Conservation (phyloP, 148 eudicot species). For the Dianthus caryophyllus region DNA sequence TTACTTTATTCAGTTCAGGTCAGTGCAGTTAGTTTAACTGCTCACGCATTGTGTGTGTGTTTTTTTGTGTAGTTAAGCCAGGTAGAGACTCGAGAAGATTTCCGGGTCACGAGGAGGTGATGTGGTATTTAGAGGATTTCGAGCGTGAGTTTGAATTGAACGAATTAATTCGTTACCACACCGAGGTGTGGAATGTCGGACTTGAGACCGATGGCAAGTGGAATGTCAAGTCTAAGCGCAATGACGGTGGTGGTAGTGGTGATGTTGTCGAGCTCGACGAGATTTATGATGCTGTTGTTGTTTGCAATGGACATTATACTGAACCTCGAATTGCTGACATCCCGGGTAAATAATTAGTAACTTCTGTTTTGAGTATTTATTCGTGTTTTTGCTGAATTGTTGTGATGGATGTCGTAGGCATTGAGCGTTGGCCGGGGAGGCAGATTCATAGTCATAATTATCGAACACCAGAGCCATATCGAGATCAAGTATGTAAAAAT, state of each 20-base stretch:
- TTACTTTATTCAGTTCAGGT: too few relatives aligned
- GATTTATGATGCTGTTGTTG: conserved; percentile 83
- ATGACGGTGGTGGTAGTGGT: conserved; percentile 20
- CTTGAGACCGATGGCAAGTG: conserved; percentile 50
- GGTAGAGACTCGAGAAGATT: conserved; percentile 70
- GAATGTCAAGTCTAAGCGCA: conserved; percentile 40
- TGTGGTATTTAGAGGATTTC: conserved; percentile 74
- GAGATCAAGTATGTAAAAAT: conserved; percentile 62
- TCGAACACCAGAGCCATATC: conserved; percentile 71
- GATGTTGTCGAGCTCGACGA: conserved; percentile 40
- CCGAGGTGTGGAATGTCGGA: conserved; percentile 55
- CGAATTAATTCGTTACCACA: conserved; percentile 55
- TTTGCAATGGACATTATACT: conserved; percentile 86
- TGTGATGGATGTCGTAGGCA: conserved; percentile 35
- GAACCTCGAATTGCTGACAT: conserved; percentile 80
- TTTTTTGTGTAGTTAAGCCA: conserved; percentile 24
- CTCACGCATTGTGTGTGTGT: neutral
- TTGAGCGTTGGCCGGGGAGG: conserved; percentile 79
- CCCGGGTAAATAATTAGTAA: conserved; percentile 45
- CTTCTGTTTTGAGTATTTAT: neutral
- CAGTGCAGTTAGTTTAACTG: too few relatives aligned
- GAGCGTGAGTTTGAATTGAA: conserved; percentile 44
- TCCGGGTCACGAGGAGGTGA: conserved; percentile 75
- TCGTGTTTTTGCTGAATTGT: neutral
- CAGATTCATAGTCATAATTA: conserved; percentile 97